Evolutionary conservation across 805 yeast species (phyloP), one percentile per base, ranked within the genome.

Genomic region (Wickerhamiella bombiphila): DNA sequence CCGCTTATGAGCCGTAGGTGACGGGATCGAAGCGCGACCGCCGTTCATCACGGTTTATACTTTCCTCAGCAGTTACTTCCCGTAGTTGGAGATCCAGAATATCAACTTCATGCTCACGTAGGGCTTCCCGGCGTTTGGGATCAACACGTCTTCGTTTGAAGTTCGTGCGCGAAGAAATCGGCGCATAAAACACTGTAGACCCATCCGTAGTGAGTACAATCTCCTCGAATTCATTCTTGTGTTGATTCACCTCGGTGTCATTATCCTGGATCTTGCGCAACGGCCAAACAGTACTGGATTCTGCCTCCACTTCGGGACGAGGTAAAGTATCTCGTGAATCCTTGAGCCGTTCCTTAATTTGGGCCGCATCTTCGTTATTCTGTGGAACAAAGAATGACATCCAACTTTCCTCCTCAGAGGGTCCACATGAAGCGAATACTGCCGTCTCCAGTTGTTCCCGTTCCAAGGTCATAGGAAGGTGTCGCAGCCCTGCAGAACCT

Each of bases 91-190:
- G 62, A 37, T 75, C 70, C 34, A 82, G 64, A 31, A 66, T 70
- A 53, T 76, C 88, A 43, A 69, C 59, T 18, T 80, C 72, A 38
- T 69, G 60, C 22, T 68, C 74, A 40, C 67, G 66, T 40, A 75
- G 65, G 36, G 69, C 68, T 24, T 72, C 69, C 64, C 47, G 50
- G 44, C 55, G 36, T 39, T 47, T 69, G 34, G 72, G 65, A 28
- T 72, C 76, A 11, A 83, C 72, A 58, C 95, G 74, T 55, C 93
- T 75, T 55, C 88, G 78, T 62, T 80, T 83, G 54, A 91, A 71
- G 47, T 78, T 91, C 31, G 82, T 68, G 48, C 77, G 74, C 25
- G 86, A 83, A 11, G 70, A 63, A 14, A 88, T 62, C 6, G 96
- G 94, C 42, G 79, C 72, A 55, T 79, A 91, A 49, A 68, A 70